phyloP scores from a whole-genome alignment of 2,329 filamentous ascomycete genomes.

The Alternaria incomplexa region DNA sequence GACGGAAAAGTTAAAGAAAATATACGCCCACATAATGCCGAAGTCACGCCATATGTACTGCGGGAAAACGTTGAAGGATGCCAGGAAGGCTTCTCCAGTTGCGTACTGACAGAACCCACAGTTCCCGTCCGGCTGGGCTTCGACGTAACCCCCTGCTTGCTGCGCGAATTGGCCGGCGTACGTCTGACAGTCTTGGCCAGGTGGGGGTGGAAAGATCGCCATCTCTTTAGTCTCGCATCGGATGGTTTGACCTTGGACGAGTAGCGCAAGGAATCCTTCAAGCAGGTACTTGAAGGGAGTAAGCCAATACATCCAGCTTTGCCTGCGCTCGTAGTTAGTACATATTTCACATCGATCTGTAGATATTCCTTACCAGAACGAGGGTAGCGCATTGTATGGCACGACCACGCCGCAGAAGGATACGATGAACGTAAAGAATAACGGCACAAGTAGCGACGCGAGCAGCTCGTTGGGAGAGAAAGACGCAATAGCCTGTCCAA shows the following conservation, averaged over 20 bases:
- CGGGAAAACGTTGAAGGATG: conserved; percentile 66
- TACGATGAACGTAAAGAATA: conserved; percentile 73
- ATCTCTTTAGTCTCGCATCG: conserved; percentile 63
- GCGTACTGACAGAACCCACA: conserved; percentile 71
- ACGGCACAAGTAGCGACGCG: conserved; percentile 69
- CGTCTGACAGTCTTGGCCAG: conserved; percentile 64
- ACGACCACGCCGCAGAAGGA: conserved; percentile 79
- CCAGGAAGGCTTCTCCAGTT: conserved; percentile 64
- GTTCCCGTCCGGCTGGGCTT: conserved; percentile 59
- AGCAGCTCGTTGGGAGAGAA: conserved; percentile 71
- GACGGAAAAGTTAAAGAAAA: conserved; percentile 67
- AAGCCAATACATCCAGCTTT: conserved; percentile 56
- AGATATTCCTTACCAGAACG: conserved; percentile 59
- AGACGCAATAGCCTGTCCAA: conserved; percentile 71
- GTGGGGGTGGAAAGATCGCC: conserved; percentile 65
- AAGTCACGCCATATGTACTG: conserved; percentile 70
- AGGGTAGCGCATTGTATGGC: conserved; percentile 65
- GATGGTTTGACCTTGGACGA: conserved; percentile 63
- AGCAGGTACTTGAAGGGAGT: conserved; percentile 73
- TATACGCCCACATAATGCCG: conserved; percentile 60
- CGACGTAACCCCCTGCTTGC: conserved; percentile 66
- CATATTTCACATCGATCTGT: accelerated
- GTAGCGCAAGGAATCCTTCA: conserved; percentile 64
- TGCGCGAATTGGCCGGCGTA: conserved; percentile 63
- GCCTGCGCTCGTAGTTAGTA: conserved; percentile 38